These are phyloP conservation scores for Potentilla sterilis DNA, from an alignment of 306 rosid species.

Conservation along the genomic window DNA sequence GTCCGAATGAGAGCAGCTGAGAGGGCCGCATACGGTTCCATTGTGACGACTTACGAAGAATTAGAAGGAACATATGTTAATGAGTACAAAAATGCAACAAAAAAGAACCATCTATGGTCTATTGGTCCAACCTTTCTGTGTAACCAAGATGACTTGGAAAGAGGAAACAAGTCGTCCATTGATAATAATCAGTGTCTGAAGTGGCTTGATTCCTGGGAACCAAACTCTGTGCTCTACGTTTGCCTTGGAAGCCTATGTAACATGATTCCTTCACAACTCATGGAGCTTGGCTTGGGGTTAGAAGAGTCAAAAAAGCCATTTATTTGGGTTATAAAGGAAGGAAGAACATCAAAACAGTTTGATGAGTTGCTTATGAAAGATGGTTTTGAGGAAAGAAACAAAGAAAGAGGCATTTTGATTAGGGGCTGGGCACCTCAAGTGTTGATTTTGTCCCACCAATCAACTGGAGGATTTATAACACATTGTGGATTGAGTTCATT, in stretches of 20 bases:
- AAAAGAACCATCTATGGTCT: background rate
- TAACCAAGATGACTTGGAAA: slow-evolving; percentile 6
- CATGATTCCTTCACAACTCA: slow-evolving; percentile 23
- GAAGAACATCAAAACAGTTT: slow-evolving; percentile 27
- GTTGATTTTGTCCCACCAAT: slow-evolving; percentile 46
- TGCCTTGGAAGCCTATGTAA: slow-evolving; percentile 52
- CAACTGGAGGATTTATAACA: slow-evolving; percentile 42
- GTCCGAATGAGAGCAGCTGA: background rate
- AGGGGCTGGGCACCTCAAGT: slow-evolving; percentile 79
- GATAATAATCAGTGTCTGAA: slow-evolving; percentile 30
- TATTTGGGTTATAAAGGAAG: slow-evolving; percentile 61
- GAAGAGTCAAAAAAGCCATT: slow-evolving; percentile 54
- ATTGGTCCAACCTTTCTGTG: background rate
- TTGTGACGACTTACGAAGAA: background rate
- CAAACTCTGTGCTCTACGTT: slow-evolving; percentile 32
- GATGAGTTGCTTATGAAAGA: slow-evolving; percentile 44
- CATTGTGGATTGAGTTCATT: slow-evolving; percentile 39
- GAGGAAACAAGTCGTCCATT: slow-evolving; percentile 45
- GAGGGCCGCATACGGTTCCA: background rate
- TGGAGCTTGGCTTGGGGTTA: slow-evolving; percentile 52
- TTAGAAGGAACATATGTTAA: background rate
- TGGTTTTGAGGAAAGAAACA: slow-evolving; percentile 44
- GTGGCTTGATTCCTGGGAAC: slow-evolving; percentile 45
- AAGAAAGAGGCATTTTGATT: slow-evolving; percentile 47
- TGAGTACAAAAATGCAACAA: background rate